phyloP scores from a whole-genome alignment of 2,329 filamentous ascomycete genomes.

The Huntiella savannae region DNA sequence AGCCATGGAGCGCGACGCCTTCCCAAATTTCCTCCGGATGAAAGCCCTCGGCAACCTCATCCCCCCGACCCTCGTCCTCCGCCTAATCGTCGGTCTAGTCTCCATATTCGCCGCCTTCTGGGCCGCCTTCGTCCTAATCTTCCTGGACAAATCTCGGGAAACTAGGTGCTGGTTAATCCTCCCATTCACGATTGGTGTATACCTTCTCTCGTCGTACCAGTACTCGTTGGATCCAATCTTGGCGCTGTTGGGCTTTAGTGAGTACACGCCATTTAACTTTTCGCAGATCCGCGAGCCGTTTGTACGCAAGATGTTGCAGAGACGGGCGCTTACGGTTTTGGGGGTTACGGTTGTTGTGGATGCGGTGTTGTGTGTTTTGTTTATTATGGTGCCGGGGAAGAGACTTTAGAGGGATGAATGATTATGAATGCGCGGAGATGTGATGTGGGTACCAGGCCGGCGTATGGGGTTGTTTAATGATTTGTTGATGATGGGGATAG shows the following conservation, averaged over 20 bases:
- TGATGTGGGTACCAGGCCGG: too few relatives aligned
- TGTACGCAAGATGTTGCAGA: slow-evolving; percentile 66
- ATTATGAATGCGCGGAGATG: too few relatives aligned
- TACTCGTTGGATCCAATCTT: slow-evolving; percentile 88
- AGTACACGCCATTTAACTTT: slow-evolving; percentile 92
- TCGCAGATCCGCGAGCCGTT: slow-evolving; percentile 77
- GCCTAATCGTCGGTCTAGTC: slow-evolving; percentile 68
- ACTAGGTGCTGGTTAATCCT: slow-evolving; percentile 78
- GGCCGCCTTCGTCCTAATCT: slow-evolving; percentile 84
- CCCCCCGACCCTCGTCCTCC: slow-evolving; percentile 69
- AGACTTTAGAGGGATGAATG: slow-evolving; percentile 32
- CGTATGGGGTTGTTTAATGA: background rate
- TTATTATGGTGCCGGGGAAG: slow-evolving; percentile 88
- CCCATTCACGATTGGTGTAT: slow-evolving; percentile 80
- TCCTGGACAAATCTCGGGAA: slow-evolving; percentile 55
- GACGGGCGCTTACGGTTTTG: slow-evolving; percentile 66
- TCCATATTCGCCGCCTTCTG: slow-evolving; percentile 86
- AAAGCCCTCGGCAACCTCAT: slow-evolving; percentile 94
- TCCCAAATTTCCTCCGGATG: slow-evolving; percentile 83
- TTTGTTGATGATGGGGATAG: background rate
- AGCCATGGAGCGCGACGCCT: slow-evolving; percentile 98
- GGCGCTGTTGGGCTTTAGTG: slow-evolving; percentile 74
- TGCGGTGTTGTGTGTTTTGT: slow-evolving; percentile 67
- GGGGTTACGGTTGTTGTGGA: slow-evolving; percentile 57
- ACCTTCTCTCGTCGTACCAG: slow-evolving; percentile 77